Conservation (phyloP, 1,139 yeast genomes). For the Saccharomyces hybrid region DNA sequence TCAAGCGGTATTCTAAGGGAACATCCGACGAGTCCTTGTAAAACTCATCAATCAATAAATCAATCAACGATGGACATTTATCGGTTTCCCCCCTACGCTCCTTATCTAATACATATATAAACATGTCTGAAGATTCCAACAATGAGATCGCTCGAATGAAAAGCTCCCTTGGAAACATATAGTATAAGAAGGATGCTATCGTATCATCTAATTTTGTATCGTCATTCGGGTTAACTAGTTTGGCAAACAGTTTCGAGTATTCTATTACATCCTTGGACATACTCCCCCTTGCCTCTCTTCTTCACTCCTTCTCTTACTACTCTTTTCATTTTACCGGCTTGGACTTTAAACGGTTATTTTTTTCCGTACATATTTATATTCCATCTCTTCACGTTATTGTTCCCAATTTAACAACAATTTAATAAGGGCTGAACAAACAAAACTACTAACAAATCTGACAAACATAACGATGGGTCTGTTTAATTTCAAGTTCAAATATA, state of each 20-base stretch:
- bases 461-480: conserved; percentile 5
- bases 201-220: conserved; percentile 22
- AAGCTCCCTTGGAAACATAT: conserved; percentile 29
- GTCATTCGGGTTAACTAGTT: conserved; percentile 11
- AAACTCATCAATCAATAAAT: conserved; percentile 3
- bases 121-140: conserved; percentile 28
- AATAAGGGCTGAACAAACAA: neutral
- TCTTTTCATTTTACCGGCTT: neutral
- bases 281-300: neutral
- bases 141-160: conserved; percentile 29
- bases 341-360: neutral
- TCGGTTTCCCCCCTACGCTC: neutral
- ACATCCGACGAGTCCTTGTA: conserved; percentile 1
- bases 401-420: neutral
- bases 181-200: conserved; percentile 28
- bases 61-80: neutral
- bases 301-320: no score
- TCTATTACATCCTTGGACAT: conserved; percentile 10
- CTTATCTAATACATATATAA: conserved; percentile 21
- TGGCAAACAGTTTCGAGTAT: conserved; percentile 21
- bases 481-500: conserved; percentile 23
- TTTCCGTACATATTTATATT: neutral
- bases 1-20: conserved; percentile 11
- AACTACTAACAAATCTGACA: neutral
- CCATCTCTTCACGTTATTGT: no score